A percentile compares a stretch with the other conserved stretches of the same genome.
phyloP scores from a whole-genome alignment of 768 basidiomycete genomes.

The Hypsizygus marmoreus region DNA sequence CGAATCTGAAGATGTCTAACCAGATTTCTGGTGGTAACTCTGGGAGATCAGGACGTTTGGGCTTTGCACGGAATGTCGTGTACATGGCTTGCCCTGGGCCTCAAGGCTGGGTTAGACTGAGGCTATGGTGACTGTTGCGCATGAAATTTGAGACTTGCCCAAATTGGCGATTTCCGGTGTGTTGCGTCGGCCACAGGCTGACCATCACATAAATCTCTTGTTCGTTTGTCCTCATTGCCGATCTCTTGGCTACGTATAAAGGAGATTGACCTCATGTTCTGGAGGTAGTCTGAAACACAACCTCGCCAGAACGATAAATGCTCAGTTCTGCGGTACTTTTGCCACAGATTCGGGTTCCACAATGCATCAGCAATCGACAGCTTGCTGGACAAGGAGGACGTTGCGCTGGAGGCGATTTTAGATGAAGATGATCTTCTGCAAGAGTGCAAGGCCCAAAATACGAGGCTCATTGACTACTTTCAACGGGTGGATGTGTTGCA shows the following conservation, averaged over 20 bases:
- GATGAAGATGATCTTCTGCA: slow-evolving; percentile 93
- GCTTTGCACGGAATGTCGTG: slow-evolving; percentile 13
- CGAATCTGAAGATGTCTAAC: slow-evolving; percentile 25
- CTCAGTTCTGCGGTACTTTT: slow-evolving; percentile 34
- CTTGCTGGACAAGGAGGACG: slow-evolving; percentile 87
- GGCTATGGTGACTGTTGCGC: neutral
- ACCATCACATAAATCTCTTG: slow-evolving; percentile 10
- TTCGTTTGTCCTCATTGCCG: slow-evolving; percentile 11
- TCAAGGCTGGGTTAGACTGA: too few species aligned
- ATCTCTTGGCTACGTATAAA: slow-evolving; percentile 14
- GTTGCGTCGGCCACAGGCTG: slow-evolving; percentile 9
- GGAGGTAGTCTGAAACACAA: slow-evolving; percentile 48
- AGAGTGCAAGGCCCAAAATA: slow-evolving; percentile 95
- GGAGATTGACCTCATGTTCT: slow-evolving; percentile 43
- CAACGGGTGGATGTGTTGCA: slow-evolving; percentile 80
- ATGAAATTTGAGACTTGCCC: neutral
- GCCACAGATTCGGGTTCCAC: slow-evolving; percentile 83
- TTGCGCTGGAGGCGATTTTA: slow-evolving; percentile 86
- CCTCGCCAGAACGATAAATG: slow-evolving; percentile 27
- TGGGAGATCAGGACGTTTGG: slow-evolving; percentile 9
- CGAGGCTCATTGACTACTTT: slow-evolving; percentile 85
- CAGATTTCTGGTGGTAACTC: slow-evolving; percentile 32
- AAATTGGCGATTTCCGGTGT: slow-evolving; percentile 15
- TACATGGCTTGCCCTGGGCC: too few species aligned
- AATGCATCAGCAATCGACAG: slow-evolving; percentile 89